Evolutionary conservation across 352 stramenopile species (phyloP), one percentile per base, ranked within the genome.

Genomic region (Phytophthora tubulina): DNA sequence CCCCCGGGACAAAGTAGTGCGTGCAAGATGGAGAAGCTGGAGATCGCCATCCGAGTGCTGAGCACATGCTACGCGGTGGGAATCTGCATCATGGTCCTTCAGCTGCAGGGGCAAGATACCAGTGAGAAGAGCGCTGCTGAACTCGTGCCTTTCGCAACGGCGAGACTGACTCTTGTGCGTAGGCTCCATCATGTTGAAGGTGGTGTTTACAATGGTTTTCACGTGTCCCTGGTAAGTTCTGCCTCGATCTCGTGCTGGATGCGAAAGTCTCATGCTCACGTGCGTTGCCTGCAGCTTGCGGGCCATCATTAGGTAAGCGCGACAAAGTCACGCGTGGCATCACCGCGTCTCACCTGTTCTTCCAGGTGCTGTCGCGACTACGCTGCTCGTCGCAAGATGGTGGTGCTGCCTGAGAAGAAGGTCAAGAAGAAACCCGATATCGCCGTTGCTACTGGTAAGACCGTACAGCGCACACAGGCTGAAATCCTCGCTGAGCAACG

Each of bases 141-240:
- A 58, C 48, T 45, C 15, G 2, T 51, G 15, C 21, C 15, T 21
- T n/a, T 0, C 17, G 8, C 39, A 35, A 9, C 53, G 7, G 6
- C 13, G 46, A 35, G 15, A 42, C 50, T 68, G 10, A 46, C 65
- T 46, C 41, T 10, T 48, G 48, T 42, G 15, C 21, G 1, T 46
- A 94, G 83, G 88, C 63, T 85, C 78, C 70, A 93, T 92, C 49
- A 89, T 95, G 83, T 64, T 92, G 44, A 76, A 90, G 31, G 90
- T 85, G 14, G 81, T 94, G 39, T 95, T 88, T 75, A 91, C 85
- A 6, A 89, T 95, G 85, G 86, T 90, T 32, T 92, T 93, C 75
- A 93, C 88, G 13, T 95, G 85, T 64, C 88, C 88, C 8, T 94
- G 86, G 85, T 93, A 77, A 30, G 75, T 49, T 31, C 31, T 11